Evolutionary conservation across 2,329 filamentous ascomycete genomes (phyloP).

Genomic region (Didymella sp.): DNA sequence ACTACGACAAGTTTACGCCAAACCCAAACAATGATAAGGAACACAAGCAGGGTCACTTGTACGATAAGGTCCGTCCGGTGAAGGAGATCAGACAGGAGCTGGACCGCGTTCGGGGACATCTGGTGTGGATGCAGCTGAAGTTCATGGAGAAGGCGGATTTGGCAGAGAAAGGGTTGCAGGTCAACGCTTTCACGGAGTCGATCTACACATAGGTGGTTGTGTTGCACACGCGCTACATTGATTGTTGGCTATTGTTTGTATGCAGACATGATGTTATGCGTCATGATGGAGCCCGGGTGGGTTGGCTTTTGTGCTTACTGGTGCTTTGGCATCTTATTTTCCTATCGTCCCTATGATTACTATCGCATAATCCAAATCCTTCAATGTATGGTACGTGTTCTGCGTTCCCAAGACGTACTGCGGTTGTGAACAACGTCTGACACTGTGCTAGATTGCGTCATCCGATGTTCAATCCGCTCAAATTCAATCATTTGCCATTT

Average conservation of each 20-base stretch:
- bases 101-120: constrained; percentile 80
- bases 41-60: constrained; percentile 82
- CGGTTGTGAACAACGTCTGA: neutral
- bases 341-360: neutral
- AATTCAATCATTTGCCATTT: neutral
- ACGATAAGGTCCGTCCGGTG: constrained; percentile 70
- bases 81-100: constrained; percentile 77
- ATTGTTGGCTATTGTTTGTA: neutral
- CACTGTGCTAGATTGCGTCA: too few relatives aligned
- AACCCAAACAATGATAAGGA: constrained; percentile 64
- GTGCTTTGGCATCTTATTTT: neutral
- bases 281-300: neutral
- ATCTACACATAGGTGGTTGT: constrained; percentile 66
- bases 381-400: neutral
- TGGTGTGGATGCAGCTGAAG: constrained; percentile 94
- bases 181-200: constrained; percentile 88
- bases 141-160: constrained; percentile 85
- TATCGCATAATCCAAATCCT: neutral
- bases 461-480: too few relatives aligned
- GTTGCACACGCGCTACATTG: too few relatives aligned
- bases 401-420: neutral
- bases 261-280: neutral
- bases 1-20: constrained; percentile 79
- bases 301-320: neutral
- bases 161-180: constrained; percentile 85